These are phyloP conservation scores for Aspergillus nidulans DNA, from an alignment of 495 filamentous ascomycete species.

Conservation along the genomic window DNA sequence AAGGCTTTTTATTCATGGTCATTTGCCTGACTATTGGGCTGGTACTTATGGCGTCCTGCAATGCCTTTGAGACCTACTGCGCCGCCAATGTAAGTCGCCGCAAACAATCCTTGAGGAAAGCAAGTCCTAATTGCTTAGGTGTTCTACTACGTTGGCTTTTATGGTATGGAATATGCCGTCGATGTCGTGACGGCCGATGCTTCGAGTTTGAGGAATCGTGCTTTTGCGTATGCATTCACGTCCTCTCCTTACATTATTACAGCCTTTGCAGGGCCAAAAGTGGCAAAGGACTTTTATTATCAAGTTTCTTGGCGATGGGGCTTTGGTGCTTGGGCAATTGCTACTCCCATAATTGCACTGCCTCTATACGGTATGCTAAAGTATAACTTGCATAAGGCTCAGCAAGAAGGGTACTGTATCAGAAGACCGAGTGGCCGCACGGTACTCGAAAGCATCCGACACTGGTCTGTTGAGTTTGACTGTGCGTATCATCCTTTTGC, in stretches of 20 bases:
- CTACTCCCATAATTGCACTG: slow-evolving; percentile 48
- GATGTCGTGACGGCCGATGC: slow-evolving; percentile 59
- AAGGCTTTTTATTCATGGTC: slow-evolving; percentile 45
- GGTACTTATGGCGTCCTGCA: slow-evolving; percentile 45
- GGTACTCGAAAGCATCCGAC: slow-evolving; percentile 33
- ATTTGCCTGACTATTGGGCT: slow-evolving; percentile 33
- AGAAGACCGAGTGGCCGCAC: slow-evolving; percentile 36
- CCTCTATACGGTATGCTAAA: slow-evolving; percentile 47
- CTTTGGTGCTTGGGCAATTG: slow-evolving; percentile 55
- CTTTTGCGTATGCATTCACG: slow-evolving; percentile 53
- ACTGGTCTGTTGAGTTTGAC: slow-evolving; percentile 57
- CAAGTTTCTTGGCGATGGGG: slow-evolving; percentile 53
- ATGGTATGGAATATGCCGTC: slow-evolving; percentile 50
- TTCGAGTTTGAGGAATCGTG: slow-evolving; percentile 54
- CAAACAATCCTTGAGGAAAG: not conserved
- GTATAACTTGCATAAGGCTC: slow-evolving; percentile 53
- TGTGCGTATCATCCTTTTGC: slow-evolving; percentile 24
- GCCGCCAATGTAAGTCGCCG: slow-evolving; percentile 37
- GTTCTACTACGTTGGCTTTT: slow-evolving; percentile 52
- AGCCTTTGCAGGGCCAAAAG: slow-evolving; percentile 26
- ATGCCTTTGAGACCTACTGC: slow-evolving; percentile 41
- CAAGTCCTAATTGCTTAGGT: slow-evolving; percentile 16
- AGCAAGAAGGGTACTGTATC: slow-evolving; percentile 22
- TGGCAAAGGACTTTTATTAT: slow-evolving; percentile 34
- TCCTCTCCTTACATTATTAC: slow-evolving; percentile 51